A percentile compares a stretch with the other conserved stretches of the same genome.
These are phyloP conservation scores for Termitomyces sp. DNA, from an alignment of 768 basidiomycete genomes.

Conservation along the genomic window DNA sequence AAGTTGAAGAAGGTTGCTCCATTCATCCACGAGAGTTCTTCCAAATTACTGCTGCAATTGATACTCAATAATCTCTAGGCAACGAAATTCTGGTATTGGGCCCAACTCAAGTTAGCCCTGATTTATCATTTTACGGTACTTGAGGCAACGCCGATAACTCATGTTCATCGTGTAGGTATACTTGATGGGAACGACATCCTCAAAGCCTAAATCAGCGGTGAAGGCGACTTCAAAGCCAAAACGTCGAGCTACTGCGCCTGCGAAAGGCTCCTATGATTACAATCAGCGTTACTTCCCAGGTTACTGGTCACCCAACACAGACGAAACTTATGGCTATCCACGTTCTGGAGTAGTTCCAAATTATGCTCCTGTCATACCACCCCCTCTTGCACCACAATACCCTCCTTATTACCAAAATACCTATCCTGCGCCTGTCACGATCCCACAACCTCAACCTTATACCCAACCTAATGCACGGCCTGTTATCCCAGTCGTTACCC, in stretches of 20 bases:
- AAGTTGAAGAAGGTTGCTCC: neutral
- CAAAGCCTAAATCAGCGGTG: neutral
- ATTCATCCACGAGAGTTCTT: neutral
- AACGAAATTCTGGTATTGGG: neutral
- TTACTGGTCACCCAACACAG: slow-evolving; percentile 1
- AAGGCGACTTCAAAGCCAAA: neutral
- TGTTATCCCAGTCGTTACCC: neutral
- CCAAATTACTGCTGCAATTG: neutral
- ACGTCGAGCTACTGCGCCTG: neutral
- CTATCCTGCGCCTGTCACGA: neutral
- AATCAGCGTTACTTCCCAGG: neutral
- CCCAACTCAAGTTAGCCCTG: neutral
- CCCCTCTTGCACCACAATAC: slow-evolving; percentile 3
- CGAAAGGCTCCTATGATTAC: slow-evolving; percentile 3
- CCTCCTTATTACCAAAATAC: neutral
- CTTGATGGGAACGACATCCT: slow-evolving; percentile 6
- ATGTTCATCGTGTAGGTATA: neutral
- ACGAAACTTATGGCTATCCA: slow-evolving; percentile 2
- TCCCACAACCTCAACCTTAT: slow-evolving; percentile 7
- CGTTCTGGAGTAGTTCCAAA: neutral
- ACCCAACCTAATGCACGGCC: neutral
- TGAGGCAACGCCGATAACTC: neutral
- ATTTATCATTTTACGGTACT: too few species aligned
- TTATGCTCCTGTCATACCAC: neutral
- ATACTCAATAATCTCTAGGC: too few species aligned